Evolutionary conservation across 2,329 filamentous ascomycete genomes (phyloP), one percentile per base, ranked within the genome.

Genomic region (Diaporthe citriasiana): DNA sequence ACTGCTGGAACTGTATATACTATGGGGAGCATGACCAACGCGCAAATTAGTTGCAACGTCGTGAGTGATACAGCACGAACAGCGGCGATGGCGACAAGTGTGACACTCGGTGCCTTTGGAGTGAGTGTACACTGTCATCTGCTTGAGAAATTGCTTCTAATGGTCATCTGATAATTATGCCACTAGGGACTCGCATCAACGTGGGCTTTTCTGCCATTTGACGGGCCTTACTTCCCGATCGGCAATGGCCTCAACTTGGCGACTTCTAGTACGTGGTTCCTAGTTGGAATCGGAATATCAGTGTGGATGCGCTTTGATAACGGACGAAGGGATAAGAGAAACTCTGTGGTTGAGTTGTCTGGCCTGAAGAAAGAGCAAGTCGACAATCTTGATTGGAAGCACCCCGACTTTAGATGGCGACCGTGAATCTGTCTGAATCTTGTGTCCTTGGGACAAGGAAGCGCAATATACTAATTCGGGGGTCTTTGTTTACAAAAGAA

Each of bases 191-290:
- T 80, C 17, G 87, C 92, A 72, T 87, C 88, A 0, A 93, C 91
- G 0, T 93, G 91, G 91, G 87, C 85, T 1, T 93, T 92, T 81
- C 78, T 93, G 56, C 87, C 89, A 0, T 88, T 83, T 70, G 92
- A 94, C 77, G 88, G 77, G 0, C 93, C 93, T 0, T 82, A 93
- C 74, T 95, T 90, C 78, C 89, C 84, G 35, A 93, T 93, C 74
- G 93, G 93, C 0, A 94, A 94, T 79, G 92, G 92, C 0, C 79
- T 94, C 25, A 94, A 94, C 79, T 78, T 94, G 56, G 93, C 89
- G 0, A 91, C 90, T 0, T 85, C 86, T n/a, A 85, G 85, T n/a
- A 83, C 83, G 1, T 89, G 90, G 1, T 79, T 93, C 17, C 71
- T 94, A 1, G 72, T 87, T 4, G 84, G 85, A 7, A 85, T 87